phyloP scores from a whole-genome alignment of 192 early-diverging fungal genomes.

The Jimgerdemannia flammicorona region DNA sequence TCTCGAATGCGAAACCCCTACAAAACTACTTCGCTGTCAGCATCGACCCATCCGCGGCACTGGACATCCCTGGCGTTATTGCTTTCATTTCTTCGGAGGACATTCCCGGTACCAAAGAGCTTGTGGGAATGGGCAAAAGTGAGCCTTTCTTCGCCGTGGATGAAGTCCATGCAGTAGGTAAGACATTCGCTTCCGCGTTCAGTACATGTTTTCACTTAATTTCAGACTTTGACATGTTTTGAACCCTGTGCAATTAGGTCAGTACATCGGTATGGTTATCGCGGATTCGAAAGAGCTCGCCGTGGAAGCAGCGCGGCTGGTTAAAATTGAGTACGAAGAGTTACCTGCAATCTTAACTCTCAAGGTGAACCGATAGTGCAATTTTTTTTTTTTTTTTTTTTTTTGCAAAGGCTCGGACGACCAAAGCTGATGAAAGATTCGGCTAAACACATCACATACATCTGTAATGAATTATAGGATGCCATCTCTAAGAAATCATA shows the following conservation, averaged over 20 bases:
- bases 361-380: slow-evolving; percentile 26
- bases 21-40: slow-evolving; percentile 5
- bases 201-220: background rate
- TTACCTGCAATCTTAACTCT: slow-evolving; percentile 72
- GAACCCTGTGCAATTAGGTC: slow-evolving; percentile 23
- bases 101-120: slow-evolving; percentile 67
- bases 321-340: slow-evolving; percentile 69
- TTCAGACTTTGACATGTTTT: background rate
- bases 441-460: background rate
- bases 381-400: too few species aligned
- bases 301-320: slow-evolving; percentile 62
- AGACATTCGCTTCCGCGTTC: background rate
- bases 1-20: too few species aligned
- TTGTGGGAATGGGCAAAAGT: slow-evolving; percentile 51
- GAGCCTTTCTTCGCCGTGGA: background rate
- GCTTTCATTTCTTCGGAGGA: slow-evolving; percentile 66
- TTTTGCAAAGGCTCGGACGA: too few species aligned
- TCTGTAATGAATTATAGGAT: background rate
- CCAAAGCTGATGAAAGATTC: too few species aligned
- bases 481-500: background rate
- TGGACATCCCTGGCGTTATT: slow-evolving; percentile 58
- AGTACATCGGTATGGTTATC: slow-evolving; percentile 79
- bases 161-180: slow-evolving; percentile 54
- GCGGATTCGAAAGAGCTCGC: slow-evolving; percentile 64
- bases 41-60: slow-evolving; percentile 58